phyloP scores from a whole-genome alignment of 1,284 basidiomycete genomes.

The Ceratobasidium sp. region DNA sequence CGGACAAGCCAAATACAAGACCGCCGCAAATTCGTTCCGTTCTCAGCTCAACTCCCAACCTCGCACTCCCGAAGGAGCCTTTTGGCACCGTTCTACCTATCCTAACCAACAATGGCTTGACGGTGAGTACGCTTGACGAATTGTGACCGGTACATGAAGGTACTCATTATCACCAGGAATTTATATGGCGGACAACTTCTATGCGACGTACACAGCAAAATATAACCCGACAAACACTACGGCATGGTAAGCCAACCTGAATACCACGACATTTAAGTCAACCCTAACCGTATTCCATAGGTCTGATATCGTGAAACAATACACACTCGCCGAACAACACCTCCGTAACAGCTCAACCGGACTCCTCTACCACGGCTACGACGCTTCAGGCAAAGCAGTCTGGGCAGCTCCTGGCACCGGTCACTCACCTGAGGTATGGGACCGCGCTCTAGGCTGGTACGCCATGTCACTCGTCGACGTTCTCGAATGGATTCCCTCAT shows the following conservation, averaged over 20 bases:
- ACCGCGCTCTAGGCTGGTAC: conserved; percentile 66
- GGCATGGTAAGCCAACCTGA: conserved; percentile 50
- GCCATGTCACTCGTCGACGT: conserved; percentile 67
- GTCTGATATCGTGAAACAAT: conserved; percentile 62
- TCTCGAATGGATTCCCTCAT: conserved; percentile 60
- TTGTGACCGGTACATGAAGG: neutral
- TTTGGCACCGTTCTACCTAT: conserved; percentile 43
- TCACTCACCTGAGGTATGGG: conserved; percentile 66
- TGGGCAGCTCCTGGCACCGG: conserved; percentile 65
- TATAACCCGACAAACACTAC: conserved; percentile 48
- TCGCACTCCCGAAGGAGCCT: conserved; percentile 38
- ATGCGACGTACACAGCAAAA: conserved; percentile 47
- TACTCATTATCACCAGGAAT: conserved; percentile 2
- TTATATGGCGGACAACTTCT: conserved; percentile 52
- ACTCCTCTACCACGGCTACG: conserved; percentile 66
- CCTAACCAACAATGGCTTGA: conserved; percentile 44
- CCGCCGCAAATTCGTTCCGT: conserved; percentile 18
- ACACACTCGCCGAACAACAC: conserved; percentile 63
- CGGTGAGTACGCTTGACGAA: neutral
- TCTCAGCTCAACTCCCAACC: conserved; percentile 39
- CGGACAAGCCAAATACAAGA: conserved; percentile 34
- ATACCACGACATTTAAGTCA: no score
- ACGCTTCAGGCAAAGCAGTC: conserved; percentile 55
- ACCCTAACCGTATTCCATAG: neutral
- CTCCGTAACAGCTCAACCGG: conserved; percentile 58